Evolutionary conservation across 176 grass and related monocot species (phyloP), one percentile per base, ranked within the genome.

Genomic region (Stipa capillata): DNA sequence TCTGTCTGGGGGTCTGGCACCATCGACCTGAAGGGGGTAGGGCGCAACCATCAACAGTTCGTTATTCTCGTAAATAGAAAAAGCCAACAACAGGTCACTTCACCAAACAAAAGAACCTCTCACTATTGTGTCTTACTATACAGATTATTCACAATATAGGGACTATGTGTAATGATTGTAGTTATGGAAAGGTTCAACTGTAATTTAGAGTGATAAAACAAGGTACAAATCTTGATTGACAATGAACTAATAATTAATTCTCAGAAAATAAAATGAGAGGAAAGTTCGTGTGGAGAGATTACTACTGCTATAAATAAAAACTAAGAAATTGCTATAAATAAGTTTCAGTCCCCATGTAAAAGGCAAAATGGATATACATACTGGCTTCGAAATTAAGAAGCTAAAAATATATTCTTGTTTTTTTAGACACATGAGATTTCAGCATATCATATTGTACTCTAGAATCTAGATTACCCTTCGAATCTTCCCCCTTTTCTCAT

Each of bases 401-500:
- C n/a, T n/a, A n/a, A 52, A 52, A 2, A 52, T 21, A 2, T 52
- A 21, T 52, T 8, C 49, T 3, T 21, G 49, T n/a, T 21, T 20
- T 52, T 52, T n/a, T 13, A 43, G 9, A 7, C 41, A 62, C 1
- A 62, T 8, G 28, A 63, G 41, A 80, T 12, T 58, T 81, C n/a
- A 33, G 7, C 32, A 20, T 11, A 48, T 1, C 27, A 64, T 15
- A 18, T 11, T 65, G 63, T 1, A 4, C 51, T 2, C 15, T 3
- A 16, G 11, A 39, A 10, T n/a, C 20, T 18, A 61, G 44, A 31
- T 54, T 87, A 90, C 87, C 91, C 72, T 82, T 40, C 52, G 67
- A 36, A 93, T 59, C 69, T 93, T 90, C 13, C 73, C 87, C 16
- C 0, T 87, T 69, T 58, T 70, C 44, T 87, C 66, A 31, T 90